These are phyloP conservation scores for Carallia brachiata DNA, from an alignment of 345 rosid species.

Conservation along the genomic window DNA sequence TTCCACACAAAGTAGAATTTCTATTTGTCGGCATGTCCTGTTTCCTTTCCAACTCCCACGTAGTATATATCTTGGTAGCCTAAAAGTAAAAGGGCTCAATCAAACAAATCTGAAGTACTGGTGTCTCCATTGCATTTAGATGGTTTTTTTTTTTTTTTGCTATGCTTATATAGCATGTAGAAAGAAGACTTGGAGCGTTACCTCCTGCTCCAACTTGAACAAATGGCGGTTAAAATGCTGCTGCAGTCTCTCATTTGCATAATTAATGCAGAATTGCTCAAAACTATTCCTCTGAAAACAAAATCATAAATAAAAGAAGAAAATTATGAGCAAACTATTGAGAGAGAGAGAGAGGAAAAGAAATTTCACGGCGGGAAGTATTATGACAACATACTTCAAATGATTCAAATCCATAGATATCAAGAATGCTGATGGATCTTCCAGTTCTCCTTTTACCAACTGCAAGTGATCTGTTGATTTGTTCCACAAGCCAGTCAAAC, in stretches of 20 bases:
- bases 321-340: conserved; percentile 2
- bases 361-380: conserved; percentile 19
- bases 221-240: conserved; percentile 98
- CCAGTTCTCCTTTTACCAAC: conserved; percentile 94
- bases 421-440: conserved; percentile 98
- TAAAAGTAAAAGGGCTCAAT: too few species aligned
- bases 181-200: conserved; percentile 18
- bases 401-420: conserved; percentile 98
- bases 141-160: too few species aligned
- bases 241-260: conserved; percentile 98
- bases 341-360: background rate
- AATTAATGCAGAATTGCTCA: conserved; percentile 98
- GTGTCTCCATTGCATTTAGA: too few species aligned
- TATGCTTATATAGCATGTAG: too few species aligned
- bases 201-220: conserved; percentile 99
- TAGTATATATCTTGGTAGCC: too few species aligned
- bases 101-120: too few species aligned
- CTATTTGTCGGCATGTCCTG: too few species aligned
- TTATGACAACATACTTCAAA: conserved; percentile 62
- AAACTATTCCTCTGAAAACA: conserved; percentile 89
- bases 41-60: too few species aligned
- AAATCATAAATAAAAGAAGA: conserved; percentile 16
- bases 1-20: too few species aligned
- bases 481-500: conserved; percentile 96
- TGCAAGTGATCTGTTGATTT: conserved; percentile 90